These are phyloP conservation scores for Graphium sp. DNA, from an alignment of 2,329 filamentous ascomycete species.

Conservation along the genomic window DNA sequence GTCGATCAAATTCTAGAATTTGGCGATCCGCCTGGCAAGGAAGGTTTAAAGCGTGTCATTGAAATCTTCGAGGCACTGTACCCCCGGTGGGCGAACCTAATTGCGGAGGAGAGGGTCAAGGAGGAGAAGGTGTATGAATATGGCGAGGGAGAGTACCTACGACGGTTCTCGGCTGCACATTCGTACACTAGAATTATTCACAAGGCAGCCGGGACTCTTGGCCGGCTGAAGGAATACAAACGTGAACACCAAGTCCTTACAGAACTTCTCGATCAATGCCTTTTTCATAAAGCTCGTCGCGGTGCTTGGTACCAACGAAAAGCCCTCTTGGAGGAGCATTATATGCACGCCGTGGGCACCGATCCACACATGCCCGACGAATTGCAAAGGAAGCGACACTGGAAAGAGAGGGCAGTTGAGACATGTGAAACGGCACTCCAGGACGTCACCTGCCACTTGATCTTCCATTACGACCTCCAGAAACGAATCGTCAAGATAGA, in stretches of 20 bases:
- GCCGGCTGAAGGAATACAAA: constrained; percentile 63
- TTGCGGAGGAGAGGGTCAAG: constrained; percentile 60
- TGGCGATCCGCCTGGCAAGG: constrained; percentile 49
- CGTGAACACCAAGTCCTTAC: constrained; percentile 59
- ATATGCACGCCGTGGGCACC: constrained; percentile 54
- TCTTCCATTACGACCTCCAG: constrained; percentile 87
- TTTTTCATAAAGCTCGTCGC: constrained; percentile 73
- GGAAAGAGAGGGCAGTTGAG: constrained; percentile 56
- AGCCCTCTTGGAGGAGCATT: constrained; percentile 86
- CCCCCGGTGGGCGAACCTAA: constrained; percentile 59
- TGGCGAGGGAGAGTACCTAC: constrained; percentile 76
- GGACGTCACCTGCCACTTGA: constrained; percentile 76
- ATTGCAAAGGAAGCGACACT: constrained; percentile 57
- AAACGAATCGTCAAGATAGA: constrained; percentile 89
- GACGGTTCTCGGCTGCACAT: constrained; percentile 80
- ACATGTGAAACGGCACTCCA: constrained; percentile 82
- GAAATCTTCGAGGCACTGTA: constrained; percentile 59
- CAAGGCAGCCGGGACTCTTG: constrained; percentile 66
- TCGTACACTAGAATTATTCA: constrained; percentile 87
- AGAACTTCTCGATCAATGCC: constrained; percentile 60
- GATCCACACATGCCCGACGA: constrained; percentile 16
- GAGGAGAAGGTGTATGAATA: constrained; percentile 63
- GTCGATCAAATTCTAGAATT: constrained; percentile 74
- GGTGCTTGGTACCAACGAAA: constrained; percentile 95
- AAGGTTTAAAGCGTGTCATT: constrained; percentile 50